These are phyloP conservation scores for Coniferiporia sulphurascens DNA, from an alignment of 1,284 basidiomycete genomes.

Conservation along the genomic window DNA sequence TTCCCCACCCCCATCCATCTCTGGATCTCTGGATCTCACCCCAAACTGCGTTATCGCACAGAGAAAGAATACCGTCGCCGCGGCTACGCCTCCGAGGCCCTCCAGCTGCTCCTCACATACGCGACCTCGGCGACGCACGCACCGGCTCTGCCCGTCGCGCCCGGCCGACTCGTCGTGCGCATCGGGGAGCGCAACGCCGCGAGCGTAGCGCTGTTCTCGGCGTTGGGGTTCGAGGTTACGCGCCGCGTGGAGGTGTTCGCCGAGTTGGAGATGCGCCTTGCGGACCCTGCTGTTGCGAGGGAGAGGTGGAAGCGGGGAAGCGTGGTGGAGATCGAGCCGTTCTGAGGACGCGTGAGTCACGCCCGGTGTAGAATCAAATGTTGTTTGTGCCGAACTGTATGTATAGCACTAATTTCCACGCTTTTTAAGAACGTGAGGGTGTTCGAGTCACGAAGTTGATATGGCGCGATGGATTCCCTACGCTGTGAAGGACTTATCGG, in stretches of 20 bases:
- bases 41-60: too few species aligned
- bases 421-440: too few species aligned
- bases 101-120: constrained; percentile 63
- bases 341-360: background rate
- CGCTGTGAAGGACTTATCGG: too few species aligned
- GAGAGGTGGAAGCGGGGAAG: constrained; percentile 5
- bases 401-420: too few species aligned
- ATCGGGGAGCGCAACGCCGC: constrained; percentile 49
- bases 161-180: constrained; percentile 46
- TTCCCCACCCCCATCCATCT: background rate
- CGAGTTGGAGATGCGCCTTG: constrained; percentile 63
- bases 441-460: too few species aligned
- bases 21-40: too few species aligned
- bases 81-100: constrained; percentile 63
- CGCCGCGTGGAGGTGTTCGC: constrained; percentile 67
- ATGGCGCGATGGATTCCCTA: too few species aligned
- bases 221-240: constrained; percentile 62
- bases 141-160: constrained; percentile 33
- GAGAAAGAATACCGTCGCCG: constrained; percentile 62
- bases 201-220: constrained; percentile 59
- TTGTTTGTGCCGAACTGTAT: too few species aligned
- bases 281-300: background rate
- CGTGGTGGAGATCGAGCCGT: background rate
- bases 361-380: background rate
- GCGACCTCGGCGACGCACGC: constrained; percentile 35